These are phyloP conservation scores for Hansenula lynferdii DNA, from an alignment of 1,139 yeast species.

Conservation along the genomic window DNA sequence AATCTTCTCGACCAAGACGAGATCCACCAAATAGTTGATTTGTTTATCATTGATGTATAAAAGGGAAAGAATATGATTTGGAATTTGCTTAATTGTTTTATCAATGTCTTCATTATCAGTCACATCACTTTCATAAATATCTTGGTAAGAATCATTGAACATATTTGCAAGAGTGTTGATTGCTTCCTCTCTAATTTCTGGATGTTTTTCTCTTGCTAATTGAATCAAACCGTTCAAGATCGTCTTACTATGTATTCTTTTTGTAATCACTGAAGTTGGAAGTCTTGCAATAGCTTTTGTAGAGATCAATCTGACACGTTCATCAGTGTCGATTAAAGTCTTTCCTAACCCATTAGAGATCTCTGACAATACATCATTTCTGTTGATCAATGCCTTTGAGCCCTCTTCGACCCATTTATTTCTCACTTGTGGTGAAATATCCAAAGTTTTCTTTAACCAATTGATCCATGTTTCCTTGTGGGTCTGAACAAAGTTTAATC, in stretches of 20 bases:
- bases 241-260: slow-evolving; percentile 38
- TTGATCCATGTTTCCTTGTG: slow-evolving; percentile 60
- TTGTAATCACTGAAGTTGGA: slow-evolving; percentile 37
- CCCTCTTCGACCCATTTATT: slow-evolving; percentile 64
- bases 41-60: slow-evolving; percentile 70
- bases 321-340: slow-evolving; percentile 73
- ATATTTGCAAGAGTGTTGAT: slow-evolving; percentile 51
- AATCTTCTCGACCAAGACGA: slow-evolving; percentile 52
- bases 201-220: slow-evolving; percentile 64
- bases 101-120: slow-evolving; percentile 27
- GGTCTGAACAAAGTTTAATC: slow-evolving; percentile 52
- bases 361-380: slow-evolving; percentile 47
- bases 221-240: slow-evolving; percentile 54
- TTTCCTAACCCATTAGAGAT: slow-evolving; percentile 58
- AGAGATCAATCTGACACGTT: slow-evolving; percentile 62
- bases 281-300: slow-evolving; percentile 42
- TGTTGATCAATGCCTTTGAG: slow-evolving; percentile 37
- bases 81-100: slow-evolving; percentile 50
- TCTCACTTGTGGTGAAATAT: slow-evolving; percentile 61
- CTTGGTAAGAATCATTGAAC: slow-evolving; percentile 32
- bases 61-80: slow-evolving; percentile 60
- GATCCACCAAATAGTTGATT: slow-evolving; percentile 68
- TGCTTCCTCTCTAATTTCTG: slow-evolving; percentile 60
- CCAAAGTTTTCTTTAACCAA: slow-evolving; percentile 77
- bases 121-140: slow-evolving; percentile 14